Evolutionary conservation across 768 basidiomycete genomes (phyloP), one percentile per base, ranked within the genome.

Genomic region (Russula earlei): DNA sequence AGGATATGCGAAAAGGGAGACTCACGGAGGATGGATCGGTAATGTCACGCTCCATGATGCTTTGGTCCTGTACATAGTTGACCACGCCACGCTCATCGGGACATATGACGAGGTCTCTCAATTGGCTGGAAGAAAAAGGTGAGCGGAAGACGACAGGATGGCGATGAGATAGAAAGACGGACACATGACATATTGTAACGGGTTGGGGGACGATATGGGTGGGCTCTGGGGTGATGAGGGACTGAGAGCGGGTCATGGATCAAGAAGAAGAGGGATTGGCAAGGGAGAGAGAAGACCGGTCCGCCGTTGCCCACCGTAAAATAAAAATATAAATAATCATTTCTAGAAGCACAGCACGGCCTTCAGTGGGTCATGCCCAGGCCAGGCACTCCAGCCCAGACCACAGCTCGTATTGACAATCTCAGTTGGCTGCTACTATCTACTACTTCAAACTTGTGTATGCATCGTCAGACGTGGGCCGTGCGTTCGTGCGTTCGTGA

Each of bases 81-180:
- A 87, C 77, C 5, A 83, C 65, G 2, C 85, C 84, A 12, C 76
- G 71, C 60, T 83, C 78, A 5, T 79, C 73, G 1, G 87, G 87
- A 67, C 86, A 88, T 56, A 86, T 78, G 48, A 90, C 69, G 47
- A 91, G 79, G 71, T 91, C 87, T 34, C 88, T 78, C 27, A 91
- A 72, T 70, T 91, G 88, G 25, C 85, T 87, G 68, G 54, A 29
- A 51, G 12, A 20, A 3, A 45, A 51, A 11, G 1, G 49, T 42
- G 37, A 45, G 53, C 38, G 27, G 54, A 36, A 56, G 55, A 56
- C 41, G 49, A n/a, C 41, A 24, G 22, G 33, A 29, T 31, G 10
- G 44, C 45, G 12, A 20, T 29, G 24, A 27, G 31, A 14, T n/a
- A 5, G 48, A 19, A 50, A 44, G 54, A 59, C 67, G 48, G 61